Evolutionary conservation across 371 early-diverging fungal genomes (phyloP).

Genomic region (Amoeboaphelidium protococcarum): DNA sequence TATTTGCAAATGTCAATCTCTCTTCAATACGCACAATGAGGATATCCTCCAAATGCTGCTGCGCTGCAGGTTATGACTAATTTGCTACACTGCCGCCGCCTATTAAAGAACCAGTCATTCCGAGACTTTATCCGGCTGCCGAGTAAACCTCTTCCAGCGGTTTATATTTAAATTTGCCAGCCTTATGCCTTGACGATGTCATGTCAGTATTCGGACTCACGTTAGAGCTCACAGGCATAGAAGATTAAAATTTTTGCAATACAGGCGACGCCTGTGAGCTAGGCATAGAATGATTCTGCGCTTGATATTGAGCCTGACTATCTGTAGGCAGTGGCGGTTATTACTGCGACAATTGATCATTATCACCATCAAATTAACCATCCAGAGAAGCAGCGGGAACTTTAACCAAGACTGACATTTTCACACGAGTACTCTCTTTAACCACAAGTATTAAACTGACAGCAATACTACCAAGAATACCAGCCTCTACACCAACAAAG

Average conservation of each 20-base stretch:
- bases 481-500: slow-evolving; percentile 59
- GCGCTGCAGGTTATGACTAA: too few relatives aligned
- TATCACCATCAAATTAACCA: background rate
- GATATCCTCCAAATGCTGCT: slow-evolving; percentile 18
- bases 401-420: slow-evolving; percentile 43
- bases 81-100: background rate
- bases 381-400: background rate
- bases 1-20: slow-evolving; percentile 74
- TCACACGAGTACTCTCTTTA: slow-evolving; percentile 57
- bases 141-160: background rate
- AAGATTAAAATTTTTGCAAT: background rate
- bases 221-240: too few relatives aligned
- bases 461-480: slow-evolving; percentile 58
- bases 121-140: too few relatives aligned
- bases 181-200: too few relatives aligned
- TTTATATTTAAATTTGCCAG: background rate
- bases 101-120: too few relatives aligned
- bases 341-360: background rate
- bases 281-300: background rate
- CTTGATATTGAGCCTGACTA: too few relatives aligned
- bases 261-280: background rate
- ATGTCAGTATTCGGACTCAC: too few relatives aligned
- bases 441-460: slow-evolving; percentile 62
- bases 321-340: too few relatives aligned
- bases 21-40: slow-evolving; percentile 69